Evolutionary conservation across 2,329 filamentous ascomycete genomes (phyloP).

Genomic region (Alternaria arbusti): DNA sequence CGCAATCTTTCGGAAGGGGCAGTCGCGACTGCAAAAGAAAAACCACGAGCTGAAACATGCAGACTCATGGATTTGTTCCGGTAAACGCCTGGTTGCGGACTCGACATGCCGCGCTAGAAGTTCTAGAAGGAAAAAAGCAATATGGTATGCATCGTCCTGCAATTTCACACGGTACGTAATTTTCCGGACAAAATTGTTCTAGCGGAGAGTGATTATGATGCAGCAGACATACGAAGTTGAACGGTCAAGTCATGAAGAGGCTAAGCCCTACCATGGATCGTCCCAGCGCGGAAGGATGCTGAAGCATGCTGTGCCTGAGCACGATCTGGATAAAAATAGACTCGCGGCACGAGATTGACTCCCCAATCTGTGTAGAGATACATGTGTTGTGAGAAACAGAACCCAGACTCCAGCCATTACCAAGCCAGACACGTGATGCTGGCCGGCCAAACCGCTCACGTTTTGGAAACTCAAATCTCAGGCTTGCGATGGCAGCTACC

Average conservation of each 20-base stretch:
- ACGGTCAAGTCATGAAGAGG: neutral
- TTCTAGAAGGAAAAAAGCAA: slow-evolving; percentile 18
- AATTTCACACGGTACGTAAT: slow-evolving; percentile 12
- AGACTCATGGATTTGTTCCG: slow-evolving; percentile 5
- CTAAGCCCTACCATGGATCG: slow-evolving; percentile 1
- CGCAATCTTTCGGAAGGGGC: slow-evolving; percentile 4
- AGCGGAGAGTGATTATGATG: neutral
- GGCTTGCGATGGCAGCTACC: slow-evolving; percentile 8
- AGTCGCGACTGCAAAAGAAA: slow-evolving; percentile 3
- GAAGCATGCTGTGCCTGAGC: slow-evolving; percentile 29
- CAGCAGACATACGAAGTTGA: neutral
- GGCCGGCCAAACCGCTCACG: slow-evolving; percentile 39
- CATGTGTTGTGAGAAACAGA: slow-evolving; percentile 20
- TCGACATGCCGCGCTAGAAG: slow-evolving; percentile 4
- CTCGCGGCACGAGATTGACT: slow-evolving; percentile 15
- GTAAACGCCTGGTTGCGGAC: neutral
- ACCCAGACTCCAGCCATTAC: slow-evolving; percentile 25
- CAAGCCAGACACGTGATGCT: slow-evolving; percentile 26
- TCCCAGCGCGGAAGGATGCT: slow-evolving; percentile 10
- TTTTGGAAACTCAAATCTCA: slow-evolving; percentile 35
- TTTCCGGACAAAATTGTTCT: neutral
- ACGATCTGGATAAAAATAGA: slow-evolving; percentile 18
- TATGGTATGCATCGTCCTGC: slow-evolving; percentile 8
- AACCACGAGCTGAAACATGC: slow-evolving; percentile 11
- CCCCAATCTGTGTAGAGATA: slow-evolving; percentile 16